phyloP scores from a whole-genome alignment of 495 filamentous ascomycete genomes.

The Penicilliopsis zonata region DNA sequence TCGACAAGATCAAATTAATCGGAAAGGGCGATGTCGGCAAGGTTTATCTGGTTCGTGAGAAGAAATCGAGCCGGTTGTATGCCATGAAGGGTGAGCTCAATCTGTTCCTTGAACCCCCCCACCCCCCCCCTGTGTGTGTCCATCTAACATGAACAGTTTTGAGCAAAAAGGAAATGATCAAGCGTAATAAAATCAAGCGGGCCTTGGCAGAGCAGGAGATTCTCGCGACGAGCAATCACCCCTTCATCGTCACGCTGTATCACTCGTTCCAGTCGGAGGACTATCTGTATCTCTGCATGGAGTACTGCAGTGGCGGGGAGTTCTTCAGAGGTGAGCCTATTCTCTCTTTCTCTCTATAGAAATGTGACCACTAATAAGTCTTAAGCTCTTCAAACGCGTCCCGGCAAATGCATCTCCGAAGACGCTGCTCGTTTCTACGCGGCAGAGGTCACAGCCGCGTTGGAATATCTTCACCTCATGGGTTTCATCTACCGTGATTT shows the following conservation, averaged over 20 bases:
- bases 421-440: slow-evolving; percentile 97
- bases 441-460: slow-evolving; percentile 91
- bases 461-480: slow-evolving; percentile 98
- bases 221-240: slow-evolving; percentile 94
- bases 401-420: slow-evolving; percentile 92
- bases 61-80: slow-evolving; percentile 89
- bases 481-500: slow-evolving; percentile 97
- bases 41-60: slow-evolving; percentile 93
- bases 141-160: slow-evolving; percentile 52
- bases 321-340: slow-evolving; percentile 68
- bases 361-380: slow-evolving; percentile 1
- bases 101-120: no score
- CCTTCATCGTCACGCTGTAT: slow-evolving; percentile 96
- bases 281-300: slow-evolving; percentile 97
- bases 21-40: slow-evolving; percentile 98
- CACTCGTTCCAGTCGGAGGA: slow-evolving; percentile 99
- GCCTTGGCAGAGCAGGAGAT: slow-evolving; percentile 97
- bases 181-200: slow-evolving; percentile 99
- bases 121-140: no score
- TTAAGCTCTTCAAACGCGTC: slow-evolving; percentile 81
- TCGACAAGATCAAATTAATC: slow-evolving; percentile 98
- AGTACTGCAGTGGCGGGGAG: slow-evolving; percentile 97
- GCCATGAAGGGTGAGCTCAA: slow-evolving; percentile 84
- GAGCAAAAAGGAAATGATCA: slow-evolving; percentile 99
- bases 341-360: no score